Evolutionary conservation across 2,329 filamentous ascomycete genomes (phyloP).

Genomic region (Microthyrium microscopicum): DNA sequence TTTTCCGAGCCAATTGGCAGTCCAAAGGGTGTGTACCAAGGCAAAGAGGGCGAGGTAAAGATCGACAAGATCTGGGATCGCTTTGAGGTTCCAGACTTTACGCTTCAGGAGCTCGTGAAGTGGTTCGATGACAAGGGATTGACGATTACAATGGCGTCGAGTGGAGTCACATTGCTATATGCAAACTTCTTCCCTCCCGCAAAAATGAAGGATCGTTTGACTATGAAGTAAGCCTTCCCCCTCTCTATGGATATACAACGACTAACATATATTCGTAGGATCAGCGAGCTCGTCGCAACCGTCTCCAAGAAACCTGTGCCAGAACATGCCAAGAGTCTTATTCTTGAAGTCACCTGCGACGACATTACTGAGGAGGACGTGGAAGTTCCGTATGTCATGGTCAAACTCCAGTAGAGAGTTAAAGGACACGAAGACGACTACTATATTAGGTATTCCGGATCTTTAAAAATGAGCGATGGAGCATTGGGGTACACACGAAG

Average conservation of each 20-base stretch:
- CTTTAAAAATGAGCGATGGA: no score
- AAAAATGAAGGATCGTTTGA: conserved; percentile 66
- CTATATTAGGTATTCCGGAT: no score
- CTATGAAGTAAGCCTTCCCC: conserved; percentile 41
- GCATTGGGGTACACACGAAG: no score
- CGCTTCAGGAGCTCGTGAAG: conserved; percentile 66
- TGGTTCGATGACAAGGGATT: conserved; percentile 70
- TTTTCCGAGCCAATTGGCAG: conserved; percentile 95
- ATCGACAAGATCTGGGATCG: conserved; percentile 98
- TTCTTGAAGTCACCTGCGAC: conserved; percentile 90
- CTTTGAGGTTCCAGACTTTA: conserved; percentile 78
- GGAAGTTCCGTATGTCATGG: conserved; percentile 91
- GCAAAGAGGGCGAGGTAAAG: conserved; percentile 56
- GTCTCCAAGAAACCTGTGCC: conserved; percentile 89
- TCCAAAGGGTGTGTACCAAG: conserved; percentile 79
- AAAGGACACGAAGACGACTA: not conserved
- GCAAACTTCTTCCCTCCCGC: conserved; percentile 80
- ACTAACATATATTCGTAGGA: conserved; percentile 30
- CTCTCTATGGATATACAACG: not conserved
- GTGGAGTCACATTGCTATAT: conserved; percentile 89
- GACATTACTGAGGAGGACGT: conserved; percentile 83
- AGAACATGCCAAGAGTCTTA: conserved; percentile 82
- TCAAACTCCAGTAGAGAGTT: conserved; percentile 38
- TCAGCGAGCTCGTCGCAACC: conserved; percentile 73
- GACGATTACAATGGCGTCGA: conserved; percentile 81